These are phyloP conservation scores for Francoa sonchifolia DNA, from an alignment of 441 rosid species.

Conservation along the genomic window DNA sequence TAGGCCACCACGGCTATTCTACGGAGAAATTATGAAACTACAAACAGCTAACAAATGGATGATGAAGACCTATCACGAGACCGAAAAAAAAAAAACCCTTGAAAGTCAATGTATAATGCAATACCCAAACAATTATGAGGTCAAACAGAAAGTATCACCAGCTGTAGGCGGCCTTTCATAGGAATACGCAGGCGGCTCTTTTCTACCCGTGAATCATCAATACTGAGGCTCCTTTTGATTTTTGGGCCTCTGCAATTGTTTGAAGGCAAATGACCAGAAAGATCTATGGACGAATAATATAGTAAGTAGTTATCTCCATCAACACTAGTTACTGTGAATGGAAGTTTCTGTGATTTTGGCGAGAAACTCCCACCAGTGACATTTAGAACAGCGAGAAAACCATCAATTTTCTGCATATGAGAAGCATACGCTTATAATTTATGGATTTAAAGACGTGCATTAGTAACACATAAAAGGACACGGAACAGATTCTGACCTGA, in stretches of 20 bases:
- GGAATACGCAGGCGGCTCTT: conserved; percentile 34
- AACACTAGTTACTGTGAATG: conserved; percentile 40
- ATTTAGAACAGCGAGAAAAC: conserved; percentile 47
- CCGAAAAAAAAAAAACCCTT: too few relatives aligned
- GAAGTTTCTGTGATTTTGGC: conserved; percentile 39
- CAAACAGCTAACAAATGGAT: too few relatives aligned
- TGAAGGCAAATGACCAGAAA: conserved; percentile 17
- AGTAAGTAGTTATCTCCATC: conserved; percentile 45
- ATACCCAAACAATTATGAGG: not conserved
- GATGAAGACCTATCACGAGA: too few relatives aligned
- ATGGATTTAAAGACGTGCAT: conserved; percentile 2
- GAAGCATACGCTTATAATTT: conserved; percentile 3
- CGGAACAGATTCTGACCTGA: conserved; percentile 26
- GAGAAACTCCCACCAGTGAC: conserved; percentile 45
- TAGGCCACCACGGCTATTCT: too few relatives aligned
- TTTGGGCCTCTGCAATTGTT: conserved; percentile 19
- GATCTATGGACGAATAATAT: conserved; percentile 39
- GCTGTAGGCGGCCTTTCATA: conserved; percentile 43
- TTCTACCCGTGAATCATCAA: conserved; percentile 22
- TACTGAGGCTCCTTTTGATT: conserved; percentile 34
- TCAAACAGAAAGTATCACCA: conserved; percentile 24
- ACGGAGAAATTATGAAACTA: too few relatives aligned
- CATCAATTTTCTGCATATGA: conserved; percentile 36
- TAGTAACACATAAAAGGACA: conserved; percentile 2
- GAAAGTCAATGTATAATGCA: too few relatives aligned